These are phyloP conservation scores for Gardenia jasminoides DNA, from an alignment of 257 asterid species.

Conservation along the genomic window DNA sequence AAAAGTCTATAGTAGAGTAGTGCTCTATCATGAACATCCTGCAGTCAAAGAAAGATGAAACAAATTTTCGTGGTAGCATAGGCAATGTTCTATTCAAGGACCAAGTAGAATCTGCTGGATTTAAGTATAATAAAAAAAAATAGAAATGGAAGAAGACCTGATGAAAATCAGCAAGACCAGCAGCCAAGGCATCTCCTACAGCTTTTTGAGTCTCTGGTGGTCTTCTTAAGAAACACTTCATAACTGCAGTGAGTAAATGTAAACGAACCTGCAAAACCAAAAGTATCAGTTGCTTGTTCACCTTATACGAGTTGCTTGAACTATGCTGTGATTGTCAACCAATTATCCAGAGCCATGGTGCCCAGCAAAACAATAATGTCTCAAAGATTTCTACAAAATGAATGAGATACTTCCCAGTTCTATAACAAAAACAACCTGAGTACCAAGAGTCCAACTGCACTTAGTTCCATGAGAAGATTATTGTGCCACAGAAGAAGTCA, in stretches of 20 bases:
- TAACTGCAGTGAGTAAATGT: slow-evolving; percentile 89
- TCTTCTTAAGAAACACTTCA: slow-evolving; percentile 90
- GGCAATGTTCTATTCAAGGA: neutral
- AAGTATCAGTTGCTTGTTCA: neutral
- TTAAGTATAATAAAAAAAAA: slow-evolving; percentile 2
- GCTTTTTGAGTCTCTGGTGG: slow-evolving; percentile 93
- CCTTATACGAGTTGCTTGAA: neutral
- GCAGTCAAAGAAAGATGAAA: slow-evolving; percentile 30
- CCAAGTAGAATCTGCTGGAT: slow-evolving; percentile 11
- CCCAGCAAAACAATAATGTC: neutral
- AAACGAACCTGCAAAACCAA: slow-evolving; percentile 69
- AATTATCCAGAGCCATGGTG: neutral
- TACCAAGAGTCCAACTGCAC: neutral
- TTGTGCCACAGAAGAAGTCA: neutral
- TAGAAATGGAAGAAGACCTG: slow-evolving; percentile 51
- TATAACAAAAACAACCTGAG: neutral
- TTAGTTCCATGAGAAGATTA: neutral
- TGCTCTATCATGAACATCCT: slow-evolving; percentile 99
- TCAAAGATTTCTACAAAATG: neutral
- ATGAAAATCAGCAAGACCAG: slow-evolving; percentile 96
- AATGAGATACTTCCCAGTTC: neutral
- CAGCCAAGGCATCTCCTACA: slow-evolving; percentile 90
- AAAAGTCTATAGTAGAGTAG: slow-evolving; percentile 90
- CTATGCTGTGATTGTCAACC: neutral
- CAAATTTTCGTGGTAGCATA: neutral